Conservation (phyloP, 1,284 basidiomycete species). For the Malassezia psittaci region DNA sequence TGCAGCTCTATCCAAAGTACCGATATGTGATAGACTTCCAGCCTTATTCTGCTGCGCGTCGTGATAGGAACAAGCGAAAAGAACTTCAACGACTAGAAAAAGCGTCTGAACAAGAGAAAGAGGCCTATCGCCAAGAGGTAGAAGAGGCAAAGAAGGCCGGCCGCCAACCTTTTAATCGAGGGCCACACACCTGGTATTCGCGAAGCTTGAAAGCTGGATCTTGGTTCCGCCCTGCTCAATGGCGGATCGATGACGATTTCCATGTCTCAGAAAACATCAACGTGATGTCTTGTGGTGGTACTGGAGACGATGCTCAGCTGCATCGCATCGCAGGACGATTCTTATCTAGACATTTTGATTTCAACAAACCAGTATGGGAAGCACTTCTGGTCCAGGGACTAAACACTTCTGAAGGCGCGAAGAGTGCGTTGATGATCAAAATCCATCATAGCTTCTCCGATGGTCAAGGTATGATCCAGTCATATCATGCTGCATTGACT, state of each 20-base stretch:
- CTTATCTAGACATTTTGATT: conserved; percentile 41
- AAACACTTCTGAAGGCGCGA: conserved; percentile 35
- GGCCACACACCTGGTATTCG: conserved; percentile 30
- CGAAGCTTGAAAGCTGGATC: conserved; percentile 37
- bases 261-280: conserved; percentile 41
- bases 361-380: conserved; percentile 44
- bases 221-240: conserved; percentile 31
- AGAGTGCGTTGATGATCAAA: conserved; percentile 46
- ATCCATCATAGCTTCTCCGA: conserved; percentile 46
- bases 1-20: conserved; percentile 42
- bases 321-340: conserved; percentile 39
- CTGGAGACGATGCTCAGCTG: conserved; percentile 29
- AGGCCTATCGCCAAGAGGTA: background rate
- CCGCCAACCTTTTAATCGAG: conserved; percentile 19
- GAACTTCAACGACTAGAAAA: conserved; percentile 12
- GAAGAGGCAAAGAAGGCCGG: conserved; percentile 4
- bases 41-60: conserved; percentile 27
- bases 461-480: conserved; percentile 47
- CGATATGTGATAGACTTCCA: conserved; percentile 41
- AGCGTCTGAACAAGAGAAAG: conserved; percentile 6
- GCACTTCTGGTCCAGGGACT: conserved; percentile 44
- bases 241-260: conserved; percentile 42
- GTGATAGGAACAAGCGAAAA: conserved; percentile 16
- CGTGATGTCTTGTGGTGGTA: conserved; percentile 22
- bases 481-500: conserved; percentile 42